Conservation (phyloP, 2,329 filamentous ascomycete genomes). For the Fusarium bactridioides region DNA sequence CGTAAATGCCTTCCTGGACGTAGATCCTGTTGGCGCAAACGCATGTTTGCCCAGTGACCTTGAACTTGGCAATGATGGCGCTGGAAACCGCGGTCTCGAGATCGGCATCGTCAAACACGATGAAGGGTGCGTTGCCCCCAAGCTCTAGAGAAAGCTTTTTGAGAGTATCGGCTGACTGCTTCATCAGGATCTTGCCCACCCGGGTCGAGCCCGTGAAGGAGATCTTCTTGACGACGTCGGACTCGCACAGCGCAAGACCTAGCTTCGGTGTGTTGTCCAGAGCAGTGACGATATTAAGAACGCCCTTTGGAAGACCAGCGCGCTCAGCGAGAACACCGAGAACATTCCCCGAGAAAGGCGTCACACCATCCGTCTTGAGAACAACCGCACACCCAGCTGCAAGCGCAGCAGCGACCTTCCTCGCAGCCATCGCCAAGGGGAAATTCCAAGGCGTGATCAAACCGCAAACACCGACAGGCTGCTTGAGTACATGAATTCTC, state of each 20-base stretch:
- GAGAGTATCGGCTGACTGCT: constrained; percentile 72
- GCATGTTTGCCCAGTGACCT: constrained; percentile 89
- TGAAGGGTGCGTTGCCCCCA: constrained; percentile 77
- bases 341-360: constrained; percentile 84
- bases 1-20: constrained; percentile 76
- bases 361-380: constrained; percentile 85
- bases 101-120: constrained; percentile 81
- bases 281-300: constrained; percentile 67
- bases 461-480: constrained; percentile 45
- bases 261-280: constrained; percentile 72
- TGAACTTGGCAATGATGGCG: constrained; percentile 82
- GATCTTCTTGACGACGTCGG: constrained; percentile 72
- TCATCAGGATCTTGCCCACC: constrained; percentile 68
- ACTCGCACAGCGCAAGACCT: constrained; percentile 69
- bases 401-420: constrained; percentile 59
- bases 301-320: constrained; percentile 62
- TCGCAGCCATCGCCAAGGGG: constrained; percentile 58
- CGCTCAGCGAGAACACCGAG: constrained; percentile 81
- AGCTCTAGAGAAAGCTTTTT: constrained; percentile 73
- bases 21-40: constrained; percentile 83
- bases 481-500: constrained; percentile 67
- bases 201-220: constrained; percentile 73
- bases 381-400: constrained; percentile 82
- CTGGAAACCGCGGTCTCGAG: constrained; percentile 70
- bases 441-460: constrained; percentile 63